phyloP scores from a whole-genome alignment of 305 asterid genomes.

The Fraxinus latifolia region DNA sequence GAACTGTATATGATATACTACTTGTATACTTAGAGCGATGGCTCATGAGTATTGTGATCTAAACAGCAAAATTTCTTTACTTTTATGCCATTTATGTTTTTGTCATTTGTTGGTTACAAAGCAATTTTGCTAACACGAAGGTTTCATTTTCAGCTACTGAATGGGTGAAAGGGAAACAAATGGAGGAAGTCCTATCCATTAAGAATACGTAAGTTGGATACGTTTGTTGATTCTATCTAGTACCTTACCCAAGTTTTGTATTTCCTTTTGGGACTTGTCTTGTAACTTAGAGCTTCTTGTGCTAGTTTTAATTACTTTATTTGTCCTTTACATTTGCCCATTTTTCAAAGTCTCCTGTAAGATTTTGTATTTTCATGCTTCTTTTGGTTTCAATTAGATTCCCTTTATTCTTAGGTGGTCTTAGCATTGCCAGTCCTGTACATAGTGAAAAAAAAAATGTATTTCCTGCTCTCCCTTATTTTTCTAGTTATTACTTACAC shows the following conservation, averaged over 20 bases:
- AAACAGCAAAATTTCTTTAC: neutral
- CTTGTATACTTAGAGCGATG: neutral
- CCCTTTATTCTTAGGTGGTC: neutral
- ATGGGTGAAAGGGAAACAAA: slow-evolving; percentile 87
- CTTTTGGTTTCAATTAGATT: neutral
- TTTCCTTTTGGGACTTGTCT: neutral
- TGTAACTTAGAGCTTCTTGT: neutral
- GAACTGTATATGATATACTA: neutral
- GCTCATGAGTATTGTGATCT: neutral
- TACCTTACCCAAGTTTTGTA: neutral
- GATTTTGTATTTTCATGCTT: neutral
- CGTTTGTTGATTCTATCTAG: neutral
- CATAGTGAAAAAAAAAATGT: neutral
- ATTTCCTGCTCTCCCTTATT: neutral
- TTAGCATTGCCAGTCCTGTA: neutral
- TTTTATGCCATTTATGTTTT: neutral
- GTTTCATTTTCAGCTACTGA: slow-evolving; percentile 67
- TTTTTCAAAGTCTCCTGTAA: neutral
- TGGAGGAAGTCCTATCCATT: slow-evolving; percentile 82
- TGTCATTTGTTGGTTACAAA: neutral
- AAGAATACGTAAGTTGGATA: slow-evolving; percentile 75
- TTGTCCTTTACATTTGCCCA: neutral
- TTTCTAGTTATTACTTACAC: neutral
- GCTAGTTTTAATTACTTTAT: neutral
- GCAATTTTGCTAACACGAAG: neutral